These are phyloP conservation scores for Cucurbita pepo DNA, from an alignment of 306 rosid genomes.

Conservation along the genomic window DNA sequence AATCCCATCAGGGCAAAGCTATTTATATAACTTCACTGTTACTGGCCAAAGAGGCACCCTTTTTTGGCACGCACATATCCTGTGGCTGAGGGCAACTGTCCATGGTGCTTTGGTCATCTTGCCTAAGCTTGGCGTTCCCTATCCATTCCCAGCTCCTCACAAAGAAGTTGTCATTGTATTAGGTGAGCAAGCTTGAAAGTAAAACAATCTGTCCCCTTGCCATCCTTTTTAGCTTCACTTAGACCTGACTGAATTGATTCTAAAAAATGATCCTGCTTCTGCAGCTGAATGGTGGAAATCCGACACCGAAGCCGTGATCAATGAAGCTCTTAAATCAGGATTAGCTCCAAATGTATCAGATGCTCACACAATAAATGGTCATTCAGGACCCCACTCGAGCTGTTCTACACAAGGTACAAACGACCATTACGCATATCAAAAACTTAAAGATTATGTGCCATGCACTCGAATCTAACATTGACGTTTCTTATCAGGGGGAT, in stretches of 20 bases:
- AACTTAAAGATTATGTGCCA: background rate
- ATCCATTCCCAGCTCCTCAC: conserved; percentile 75
- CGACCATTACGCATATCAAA: too few species aligned
- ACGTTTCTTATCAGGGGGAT: conserved; percentile 23
- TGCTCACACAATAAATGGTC: conserved; percentile 84
- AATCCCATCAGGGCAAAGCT: conserved; percentile 49
- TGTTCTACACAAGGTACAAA: conserved; percentile 48
- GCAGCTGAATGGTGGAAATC: conserved; percentile 98
- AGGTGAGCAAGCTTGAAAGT: conserved; percentile 24
- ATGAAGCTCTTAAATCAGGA: conserved; percentile 68
- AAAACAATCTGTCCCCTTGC: background rate
- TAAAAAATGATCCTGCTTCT: conserved; percentile 1
- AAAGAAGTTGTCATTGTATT: conserved; percentile 52
- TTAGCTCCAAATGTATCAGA: conserved; percentile 82
- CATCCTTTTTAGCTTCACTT: background rate
- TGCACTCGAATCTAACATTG: background rate
- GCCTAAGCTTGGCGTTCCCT: conserved; percentile 79
- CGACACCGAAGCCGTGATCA: conserved; percentile 68
- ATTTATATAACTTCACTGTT: conserved; percentile 62
- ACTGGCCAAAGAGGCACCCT: conserved; percentile 92
- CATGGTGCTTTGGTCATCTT: conserved; percentile 72
- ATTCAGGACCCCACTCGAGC: conserved; percentile 43
- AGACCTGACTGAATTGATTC: background rate
- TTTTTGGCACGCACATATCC: conserved; percentile 76
- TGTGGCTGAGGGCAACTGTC: conserved; percentile 77